phyloP scores from a whole-genome alignment of 2,329 filamentous ascomycete genomes.

The Cadophora gregata region DNA sequence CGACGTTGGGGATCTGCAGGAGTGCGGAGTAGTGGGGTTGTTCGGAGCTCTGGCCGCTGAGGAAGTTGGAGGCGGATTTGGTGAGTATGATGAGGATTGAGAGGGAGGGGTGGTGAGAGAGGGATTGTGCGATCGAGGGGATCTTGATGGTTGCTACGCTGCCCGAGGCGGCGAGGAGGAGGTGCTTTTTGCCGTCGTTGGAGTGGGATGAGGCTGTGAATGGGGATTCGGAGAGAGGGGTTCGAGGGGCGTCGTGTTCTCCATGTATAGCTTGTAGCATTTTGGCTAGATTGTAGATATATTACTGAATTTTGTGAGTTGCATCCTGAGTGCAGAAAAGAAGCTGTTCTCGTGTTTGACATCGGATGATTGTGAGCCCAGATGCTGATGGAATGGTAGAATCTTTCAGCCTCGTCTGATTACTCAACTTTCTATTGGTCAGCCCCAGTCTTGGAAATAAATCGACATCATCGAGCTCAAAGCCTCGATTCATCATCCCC shows the following conservation, averaged over 20 bases:
- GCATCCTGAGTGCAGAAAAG: neutral
- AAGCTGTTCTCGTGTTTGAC: neutral
- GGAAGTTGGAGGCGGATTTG: conserved; percentile 73
- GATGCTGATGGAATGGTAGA: neutral
- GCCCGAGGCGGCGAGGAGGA: conserved; percentile 70
- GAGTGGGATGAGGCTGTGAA: conserved; percentile 43
- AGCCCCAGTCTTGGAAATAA: conserved; percentile 26
- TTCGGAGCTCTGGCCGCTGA: conserved; percentile 76
- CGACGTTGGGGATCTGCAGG: conserved; percentile 69
- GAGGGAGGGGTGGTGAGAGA: conserved; percentile 59
- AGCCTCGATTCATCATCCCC: conserved; percentile 8
- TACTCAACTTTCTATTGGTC: conserved; percentile 38
- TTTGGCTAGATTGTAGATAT: conserved; percentile 12
- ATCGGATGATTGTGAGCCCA: neutral
- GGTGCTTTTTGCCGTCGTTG: conserved; percentile 60
- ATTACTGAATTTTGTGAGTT: neutral
- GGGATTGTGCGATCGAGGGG: conserved; percentile 66
- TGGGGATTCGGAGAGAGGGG: conserved; percentile 22
- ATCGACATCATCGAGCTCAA: conserved; percentile 13
- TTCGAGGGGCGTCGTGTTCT: conserved; percentile 25
- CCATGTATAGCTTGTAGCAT: conserved; percentile 34
- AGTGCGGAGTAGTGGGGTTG: conserved; percentile 73
- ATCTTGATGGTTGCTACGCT: conserved; percentile 91
- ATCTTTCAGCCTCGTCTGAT: conserved; percentile 35
- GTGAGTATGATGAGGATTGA: conserved; percentile 89